Evolutionary conservation across 1,284 basidiomycete species (phyloP), one percentile per base, ranked within the genome.

Genomic region (Earliella scabrosa): DNA sequence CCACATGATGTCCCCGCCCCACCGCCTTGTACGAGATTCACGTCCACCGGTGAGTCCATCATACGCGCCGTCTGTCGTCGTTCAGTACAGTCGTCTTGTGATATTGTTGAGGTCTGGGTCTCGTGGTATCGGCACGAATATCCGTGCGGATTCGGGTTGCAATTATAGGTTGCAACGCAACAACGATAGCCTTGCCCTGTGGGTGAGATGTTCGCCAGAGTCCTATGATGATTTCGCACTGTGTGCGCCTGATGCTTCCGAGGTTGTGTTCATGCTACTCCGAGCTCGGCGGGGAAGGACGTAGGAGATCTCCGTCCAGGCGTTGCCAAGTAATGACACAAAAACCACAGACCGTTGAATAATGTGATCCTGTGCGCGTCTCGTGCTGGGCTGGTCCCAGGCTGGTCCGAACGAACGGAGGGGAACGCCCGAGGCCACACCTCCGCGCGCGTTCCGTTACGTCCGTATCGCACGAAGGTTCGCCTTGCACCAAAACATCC

Each of bases 391-490:
- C 13, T 16, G 34, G 46, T 32, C 46, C 35, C n/a, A n/a, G n/a
- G n/a, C n/a, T n/a, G n/a, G n/a, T n/a, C n/a, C n/a, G n/a, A n/a
- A n/a, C n/a, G 46, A 48, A 38, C 27, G 46, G 23, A 38, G 32
- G 35, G 32, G 46, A 26, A 20, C 34, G 21, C 24, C 32, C 34
- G 34, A 46, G 44, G n/a, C 32, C 18, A 23, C 27, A 34, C 14
- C 14, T 18, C 45, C 34, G 23, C 35, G 34, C 46, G 48, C 48
- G 44, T 39, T 38, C 54, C 54, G 54, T 55, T 55, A 55, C 54
- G 36, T 49, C 54, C 54, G 54, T 40, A 31, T 45, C 54, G 36
- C 51, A 53, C 51, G 51, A 46, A 31, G 13, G 29, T n/a, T n/a
- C n/a, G n/a, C n/a, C n/a, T n/a, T n/a, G n/a, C n/a, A n/a, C n/a